Base-by-base conservation (phyloP, 202 grass and related monocot genomes). In the Cymbopogon flexuosus region DNA sequence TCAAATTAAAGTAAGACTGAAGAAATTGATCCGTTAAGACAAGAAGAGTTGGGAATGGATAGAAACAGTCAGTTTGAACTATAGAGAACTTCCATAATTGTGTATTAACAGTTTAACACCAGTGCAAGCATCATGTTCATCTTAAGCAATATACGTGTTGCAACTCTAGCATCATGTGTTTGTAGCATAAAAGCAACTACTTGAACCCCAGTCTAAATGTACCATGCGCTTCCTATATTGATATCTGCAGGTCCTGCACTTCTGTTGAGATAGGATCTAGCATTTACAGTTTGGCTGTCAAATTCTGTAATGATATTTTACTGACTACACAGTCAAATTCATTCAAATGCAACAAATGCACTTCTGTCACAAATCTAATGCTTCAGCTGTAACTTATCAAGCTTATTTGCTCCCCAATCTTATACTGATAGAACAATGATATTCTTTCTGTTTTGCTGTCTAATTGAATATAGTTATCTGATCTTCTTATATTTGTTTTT, bases 391-490 rank as follows among this genome's bases (percentile, higher is more conserved):
- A 80, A 59, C 65, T 80, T 5, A 27, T 59, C 14, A 8, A 65
- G 18, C 46, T 27, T 54, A 39, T 81, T 79, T 74, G 30, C 34
- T 82, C 66, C 13, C 36, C 11, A 65, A 10, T 70, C 49, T 34
- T 84, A 57, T 35, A 56, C 40, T 65, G 51, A 42, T 18, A 33
- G 31, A 33, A 33, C 31, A 33, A 33, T 33, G 31, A 3, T 0
- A 33, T 33, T 33, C 31, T 65, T 74, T 54, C 18, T 30, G 0
- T 61, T 18, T 72, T 31, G 41, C 3, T 71, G 5, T 8, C 62
- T 87, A 35, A 59, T 60, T 75, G 54, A 66, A 81, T 86, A 8
- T 71, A 72, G 4, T 57, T 57, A 9, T 61, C 68, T 72, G 68
- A 78, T 35, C 54, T 54, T 81, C 7, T 0, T 16, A 15, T 42